These are phyloP conservation scores for Simmondsia chinensis DNA, from an alignment of 148 eudicot species.

Conservation along the genomic window DNA sequence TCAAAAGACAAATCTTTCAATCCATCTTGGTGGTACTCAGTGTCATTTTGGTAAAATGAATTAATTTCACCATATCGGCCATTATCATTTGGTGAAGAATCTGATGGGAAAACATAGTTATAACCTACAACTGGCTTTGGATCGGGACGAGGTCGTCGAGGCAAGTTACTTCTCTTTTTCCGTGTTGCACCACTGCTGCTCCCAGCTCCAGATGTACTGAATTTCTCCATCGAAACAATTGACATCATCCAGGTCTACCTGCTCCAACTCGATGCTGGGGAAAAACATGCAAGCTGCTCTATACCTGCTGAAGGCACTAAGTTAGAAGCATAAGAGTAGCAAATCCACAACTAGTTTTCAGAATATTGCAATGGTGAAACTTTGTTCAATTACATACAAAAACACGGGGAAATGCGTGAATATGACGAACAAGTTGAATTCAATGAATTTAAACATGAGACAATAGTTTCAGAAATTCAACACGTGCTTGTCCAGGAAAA, in stretches of 20 bases:
- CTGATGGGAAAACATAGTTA: constrained; percentile 11
- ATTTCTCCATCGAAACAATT: constrained; percentile 10
- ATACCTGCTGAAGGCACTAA: too few species aligned
- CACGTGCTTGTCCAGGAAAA: too few species aligned
- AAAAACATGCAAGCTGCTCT: too few species aligned
- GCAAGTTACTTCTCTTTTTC: constrained; percentile 29
- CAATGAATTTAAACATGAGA: too few species aligned
- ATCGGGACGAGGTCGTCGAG: constrained; percentile 33
- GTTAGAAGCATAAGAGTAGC: too few species aligned
- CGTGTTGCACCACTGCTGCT: constrained; percentile 12
- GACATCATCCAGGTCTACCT: neutral
- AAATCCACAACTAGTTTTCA: too few species aligned
- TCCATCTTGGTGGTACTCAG: constrained; percentile 1
- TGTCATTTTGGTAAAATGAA: constrained; percentile 11
- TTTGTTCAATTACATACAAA: too few species aligned
- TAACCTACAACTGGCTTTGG: constrained; percentile 12
- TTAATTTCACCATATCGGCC: constrained; percentile 10
- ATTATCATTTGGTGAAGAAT: constrained; percentile 6
- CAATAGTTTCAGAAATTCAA: too few species aligned
- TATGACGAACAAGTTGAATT: too few species aligned
- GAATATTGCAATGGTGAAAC: too few species aligned
- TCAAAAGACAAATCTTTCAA: constrained; percentile 6
- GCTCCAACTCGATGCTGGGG: neutral
- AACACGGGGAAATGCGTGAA: too few species aligned
- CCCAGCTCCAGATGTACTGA: constrained; percentile 1